Evolutionary conservation across 345 rosid genomes (phyloP).

Genomic region (Brassica napus): DNA sequence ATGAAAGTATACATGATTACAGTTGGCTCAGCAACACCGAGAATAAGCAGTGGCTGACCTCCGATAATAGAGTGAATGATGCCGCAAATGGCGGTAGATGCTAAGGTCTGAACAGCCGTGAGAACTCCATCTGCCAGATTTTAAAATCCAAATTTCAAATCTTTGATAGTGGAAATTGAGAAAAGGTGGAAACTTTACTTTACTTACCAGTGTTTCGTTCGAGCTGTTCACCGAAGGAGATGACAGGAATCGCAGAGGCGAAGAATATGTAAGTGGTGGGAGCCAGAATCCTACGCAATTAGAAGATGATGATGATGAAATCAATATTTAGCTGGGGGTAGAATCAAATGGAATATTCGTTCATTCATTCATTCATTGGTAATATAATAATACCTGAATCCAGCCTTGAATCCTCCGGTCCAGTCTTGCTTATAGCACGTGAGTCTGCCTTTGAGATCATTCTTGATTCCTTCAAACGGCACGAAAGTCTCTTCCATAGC

Average conservation of each 20-base stretch:
- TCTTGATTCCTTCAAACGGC: slow-evolving; percentile 81
- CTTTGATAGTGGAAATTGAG: neutral
- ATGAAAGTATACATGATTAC: slow-evolving; percentile 96
- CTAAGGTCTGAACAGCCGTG: slow-evolving; percentile 96
- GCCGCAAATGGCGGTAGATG: slow-evolving; percentile 88
- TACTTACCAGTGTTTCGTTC: slow-evolving; percentile 76
- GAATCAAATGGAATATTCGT: neutral
- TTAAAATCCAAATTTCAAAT: neutral
- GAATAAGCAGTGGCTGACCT: slow-evolving; percentile 94
- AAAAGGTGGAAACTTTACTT: neutral
- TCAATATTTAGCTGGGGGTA: neutral
- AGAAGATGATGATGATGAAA: neutral
- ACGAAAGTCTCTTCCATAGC: slow-evolving; percentile 92
- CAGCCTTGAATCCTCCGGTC: slow-evolving; percentile 82
- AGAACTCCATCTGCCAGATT: slow-evolving; percentile 69
- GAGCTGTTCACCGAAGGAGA: slow-evolving; percentile 96
- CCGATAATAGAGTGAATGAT: slow-evolving; percentile 89
- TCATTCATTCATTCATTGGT: neutral
- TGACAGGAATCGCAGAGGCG: slow-evolving; percentile 99
- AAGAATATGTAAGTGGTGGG: slow-evolving; percentile 98
- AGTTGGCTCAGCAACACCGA: slow-evolving; percentile 99
- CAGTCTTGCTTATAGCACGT: slow-evolving; percentile 93
- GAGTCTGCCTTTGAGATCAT: slow-evolving; percentile 81
- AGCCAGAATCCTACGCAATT: slow-evolving; percentile 85
- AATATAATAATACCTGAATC: slow-evolving; percentile 57